Evolutionary conservation across 1,284 basidiomycete genomes (phyloP), one percentile per base, ranked within the genome.

Genomic region (Malassezia caprae): DNA sequence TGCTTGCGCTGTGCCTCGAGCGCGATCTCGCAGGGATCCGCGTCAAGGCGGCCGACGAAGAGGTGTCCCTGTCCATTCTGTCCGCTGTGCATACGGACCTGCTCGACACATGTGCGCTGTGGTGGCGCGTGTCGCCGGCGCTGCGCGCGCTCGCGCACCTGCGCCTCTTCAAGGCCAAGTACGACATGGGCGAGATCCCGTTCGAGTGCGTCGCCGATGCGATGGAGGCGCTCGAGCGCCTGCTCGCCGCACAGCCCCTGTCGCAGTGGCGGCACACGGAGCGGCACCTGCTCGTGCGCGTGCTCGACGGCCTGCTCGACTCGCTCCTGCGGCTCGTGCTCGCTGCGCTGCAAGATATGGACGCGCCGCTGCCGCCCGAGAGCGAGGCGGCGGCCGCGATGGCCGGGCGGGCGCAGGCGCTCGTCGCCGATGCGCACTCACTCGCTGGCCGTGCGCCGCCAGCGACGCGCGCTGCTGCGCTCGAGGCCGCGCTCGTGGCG

Each of bases 21-120:
- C 80, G 82, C 40, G 94, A 99, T 75, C 78, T 98, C 47, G 88
- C 91, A 69, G 82, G 84, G 32, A 90, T 98, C 84, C 80, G 86
- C 56, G 84, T 86, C 42, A 84, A 96, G 31, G 86, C 90, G 30
- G 93, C 96, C 64, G 88, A 90, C 65, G 89, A 96, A 64, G 90
- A 98, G 76, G 93, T 99, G 3, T 89, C 90, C 1, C 78, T 98
- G 28, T 88, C 88, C 10, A 96, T 99, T 53, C 77, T 99, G n/a
- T 89, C 88, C 0, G 70, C 81, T 0, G 72, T 80, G 15, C 90
- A 96, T 72, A 79, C 88, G 41, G 85, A 88, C 53, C 78, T 98
- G 31, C 82, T 96, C 57, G 84, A 84, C 51, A 87, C 91, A 68
- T 91, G 90, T 66, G 89, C 89, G 1, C 69, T 85, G 53, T 81